phyloP scores from a whole-genome alignment of 148 eudicot species.

The Diospyros lotus region DNA sequence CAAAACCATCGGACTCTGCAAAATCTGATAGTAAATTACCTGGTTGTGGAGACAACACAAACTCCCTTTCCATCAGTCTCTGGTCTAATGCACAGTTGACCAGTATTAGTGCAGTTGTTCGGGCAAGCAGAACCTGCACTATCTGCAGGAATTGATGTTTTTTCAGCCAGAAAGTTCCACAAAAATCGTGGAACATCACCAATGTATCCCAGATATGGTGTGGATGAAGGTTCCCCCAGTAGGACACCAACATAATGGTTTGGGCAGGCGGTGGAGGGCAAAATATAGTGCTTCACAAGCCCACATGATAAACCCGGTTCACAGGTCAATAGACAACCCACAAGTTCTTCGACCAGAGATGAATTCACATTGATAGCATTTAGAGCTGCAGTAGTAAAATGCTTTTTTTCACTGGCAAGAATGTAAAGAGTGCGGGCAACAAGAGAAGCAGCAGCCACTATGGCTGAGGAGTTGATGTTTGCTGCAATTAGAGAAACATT shows the following conservation, averaged over 20 bases:
- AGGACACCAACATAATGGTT: slow-evolving; percentile 91
- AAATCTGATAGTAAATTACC: slow-evolving; percentile 33
- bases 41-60: slow-evolving; percentile 80
- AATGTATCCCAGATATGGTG: slow-evolving; percentile 56
- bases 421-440: slow-evolving; percentile 80
- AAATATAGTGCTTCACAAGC: slow-evolving; percentile 64
- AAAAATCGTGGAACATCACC: slow-evolving; percentile 82
- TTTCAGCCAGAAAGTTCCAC: slow-evolving; percentile 91
- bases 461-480: slow-evolving; percentile 76
- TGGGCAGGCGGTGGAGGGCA: slow-evolving; percentile 71
- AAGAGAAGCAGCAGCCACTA: slow-evolving; percentile 85
- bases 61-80: slow-evolving; percentile 76
- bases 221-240: slow-evolving; percentile 70
- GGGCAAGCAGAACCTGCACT: slow-evolving; percentile 54
- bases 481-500: slow-evolving; percentile 42
- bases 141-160: slow-evolving; percentile 46
- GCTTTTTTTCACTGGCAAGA: slow-evolving; percentile 57
- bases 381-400: slow-evolving; percentile 31
- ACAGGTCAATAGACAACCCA: slow-evolving; percentile 75
- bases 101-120: slow-evolving; percentile 48
- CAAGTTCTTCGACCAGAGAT: slow-evolving; percentile 76
- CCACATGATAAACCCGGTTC: slow-evolving; percentile 89
- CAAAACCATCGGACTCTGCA: no score
- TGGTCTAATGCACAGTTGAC: slow-evolving; percentile 60
- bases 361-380: slow-evolving; percentile 51